These are phyloP conservation scores for Lodderomyces elongisporus DNA, from an alignment of 1,139 yeast genomes.

Conservation along the genomic window DNA sequence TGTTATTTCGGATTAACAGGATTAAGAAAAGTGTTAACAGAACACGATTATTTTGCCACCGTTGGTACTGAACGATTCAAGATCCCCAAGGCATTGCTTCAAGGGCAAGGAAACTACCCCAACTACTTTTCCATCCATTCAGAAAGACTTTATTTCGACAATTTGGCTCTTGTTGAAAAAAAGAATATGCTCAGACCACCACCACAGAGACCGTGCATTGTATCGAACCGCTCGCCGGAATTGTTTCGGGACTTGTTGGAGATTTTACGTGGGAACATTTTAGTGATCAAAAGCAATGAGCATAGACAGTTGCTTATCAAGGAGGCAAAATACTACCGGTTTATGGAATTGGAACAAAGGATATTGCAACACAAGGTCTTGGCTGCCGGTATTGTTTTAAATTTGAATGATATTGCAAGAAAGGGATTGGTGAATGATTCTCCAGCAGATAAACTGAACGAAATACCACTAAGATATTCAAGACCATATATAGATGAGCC, in stretches of 20 bases:
- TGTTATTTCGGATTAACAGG: constrained; percentile 63
- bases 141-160: constrained; percentile 45
- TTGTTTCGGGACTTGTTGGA: constrained; percentile 59
- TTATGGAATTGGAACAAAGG: constrained; percentile 68
- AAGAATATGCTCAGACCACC: constrained; percentile 67
- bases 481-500: constrained; percentile 53
- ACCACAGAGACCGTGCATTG: constrained; percentile 56
- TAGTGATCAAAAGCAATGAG: constrained; percentile 43
- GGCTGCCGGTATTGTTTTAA: constrained; percentile 55
- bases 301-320: constrained; percentile 54
- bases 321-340: constrained; percentile 76
- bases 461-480: constrained; percentile 37
- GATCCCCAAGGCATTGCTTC: constrained; percentile 51
- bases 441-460: constrained; percentile 14
- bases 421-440: constrained; percentile 35
- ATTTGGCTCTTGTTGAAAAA: constrained; percentile 31
- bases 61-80: constrained; percentile 61
- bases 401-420: constrained; percentile 42
- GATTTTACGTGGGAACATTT: constrained; percentile 49
- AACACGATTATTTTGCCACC: constrained; percentile 54
- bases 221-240: constrained; percentile 49
- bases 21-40: constrained; percentile 45
- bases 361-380: constrained; percentile 50
- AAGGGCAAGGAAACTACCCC: constrained; percentile 62
- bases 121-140: constrained; percentile 68